A percentile compares a stretch with the other conserved stretches of the same genome.
phyloP scores from a whole-genome alignment of 2,329 filamentous ascomycete genomes.

The Ilyonectria sp. region DNA sequence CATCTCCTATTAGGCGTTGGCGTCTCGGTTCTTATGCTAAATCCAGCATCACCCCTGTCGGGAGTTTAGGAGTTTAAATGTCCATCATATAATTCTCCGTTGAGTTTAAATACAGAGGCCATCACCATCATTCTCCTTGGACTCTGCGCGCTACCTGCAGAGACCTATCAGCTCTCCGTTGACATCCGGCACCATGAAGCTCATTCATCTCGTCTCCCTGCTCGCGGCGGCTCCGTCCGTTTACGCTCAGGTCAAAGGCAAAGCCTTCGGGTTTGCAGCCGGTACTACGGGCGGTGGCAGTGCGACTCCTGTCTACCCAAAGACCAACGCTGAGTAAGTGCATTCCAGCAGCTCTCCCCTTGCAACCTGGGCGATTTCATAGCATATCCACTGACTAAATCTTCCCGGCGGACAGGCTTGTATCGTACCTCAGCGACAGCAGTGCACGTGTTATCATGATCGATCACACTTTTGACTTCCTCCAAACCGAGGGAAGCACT shows the following conservation, averaged over 20 bases:
- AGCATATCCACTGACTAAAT: not conserved
- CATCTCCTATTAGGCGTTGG: not conserved
- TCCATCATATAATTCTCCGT: not conserved
- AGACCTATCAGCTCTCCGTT: not conserved
- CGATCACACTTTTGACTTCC: slow-evolving; percentile 69
- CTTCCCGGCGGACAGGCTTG: slow-evolving; percentile 15
- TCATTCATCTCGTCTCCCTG: slow-evolving; percentile 12
- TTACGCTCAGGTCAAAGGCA: slow-evolving; percentile 50
- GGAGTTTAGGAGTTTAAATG: not conserved
- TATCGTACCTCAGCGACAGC: slow-evolving; percentile 68
- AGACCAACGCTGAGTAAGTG: slow-evolving; percentile 66
- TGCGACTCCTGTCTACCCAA: slow-evolving; percentile 67
- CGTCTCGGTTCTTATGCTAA: slow-evolving; percentile 1
- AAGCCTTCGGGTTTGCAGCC: slow-evolving; percentile 58
- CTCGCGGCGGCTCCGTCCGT: not conserved
- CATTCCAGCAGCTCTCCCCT: no score
- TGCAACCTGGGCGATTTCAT: not conserved
- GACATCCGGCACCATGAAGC: slow-evolving; percentile 5
- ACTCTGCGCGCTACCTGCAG: not conserved
- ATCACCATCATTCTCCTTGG: not conserved
- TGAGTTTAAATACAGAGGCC: not conserved
- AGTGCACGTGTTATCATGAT: slow-evolving; percentile 71
- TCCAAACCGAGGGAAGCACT: slow-evolving; percentile 65
- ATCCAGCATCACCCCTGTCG: not conserved
- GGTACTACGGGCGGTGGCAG: slow-evolving; percentile 74